Percentiles rank a stretch among this genome's conserved stretches.
Conservation (phyloP, 352 stramenopile species). For the Phytophthora niederhauseri region DNA sequence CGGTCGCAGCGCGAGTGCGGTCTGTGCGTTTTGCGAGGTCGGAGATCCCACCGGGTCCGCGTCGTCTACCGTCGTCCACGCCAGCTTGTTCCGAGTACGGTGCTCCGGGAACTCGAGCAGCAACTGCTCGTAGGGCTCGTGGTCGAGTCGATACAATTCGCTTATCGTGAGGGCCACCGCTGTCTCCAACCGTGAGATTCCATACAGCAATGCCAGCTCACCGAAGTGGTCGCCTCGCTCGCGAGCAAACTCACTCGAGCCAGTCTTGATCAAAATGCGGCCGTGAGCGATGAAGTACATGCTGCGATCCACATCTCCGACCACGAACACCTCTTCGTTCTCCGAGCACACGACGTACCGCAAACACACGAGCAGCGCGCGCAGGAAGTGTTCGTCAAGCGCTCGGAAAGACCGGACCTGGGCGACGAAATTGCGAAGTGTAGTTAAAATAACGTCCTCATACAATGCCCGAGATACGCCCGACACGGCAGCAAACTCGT, state of each 20-base stretch:
- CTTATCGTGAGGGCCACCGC: constrained; percentile 59
- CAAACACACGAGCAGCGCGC: constrained; percentile 55
- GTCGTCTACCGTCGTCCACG: constrained; percentile 48
- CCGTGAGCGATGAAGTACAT: constrained; percentile 67
- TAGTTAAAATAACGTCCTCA: constrained; percentile 63
- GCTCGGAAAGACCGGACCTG: constrained; percentile 57
- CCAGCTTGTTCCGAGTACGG: constrained; percentile 46
- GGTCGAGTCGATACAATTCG: constrained; percentile 76
- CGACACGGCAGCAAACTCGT: constrained; percentile 52
- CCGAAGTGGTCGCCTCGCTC: constrained; percentile 71
- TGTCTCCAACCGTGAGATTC: constrained; percentile 60
- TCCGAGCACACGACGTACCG: constrained; percentile 71
- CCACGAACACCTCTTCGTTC: constrained; percentile 68
- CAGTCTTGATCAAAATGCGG: constrained; percentile 57
- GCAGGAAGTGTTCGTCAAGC: constrained; percentile 65
- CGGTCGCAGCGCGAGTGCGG: constrained; percentile 19
- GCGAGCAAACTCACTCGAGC: constrained; percentile 50
- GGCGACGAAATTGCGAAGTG: constrained; percentile 49
- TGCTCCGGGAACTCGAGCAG: constrained; percentile 76
- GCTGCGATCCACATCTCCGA: constrained; percentile 52
- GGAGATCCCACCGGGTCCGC: neutral
- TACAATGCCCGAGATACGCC: constrained; percentile 55
- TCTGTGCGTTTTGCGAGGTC: constrained; percentile 2
- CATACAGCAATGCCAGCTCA: constrained; percentile 40
- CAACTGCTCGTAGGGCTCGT: constrained; percentile 63